Evolutionary conservation across 116 monocot genomes (phyloP), one percentile per base, ranked within the genome.

Genomic region (Posidonia oceanica): DNA sequence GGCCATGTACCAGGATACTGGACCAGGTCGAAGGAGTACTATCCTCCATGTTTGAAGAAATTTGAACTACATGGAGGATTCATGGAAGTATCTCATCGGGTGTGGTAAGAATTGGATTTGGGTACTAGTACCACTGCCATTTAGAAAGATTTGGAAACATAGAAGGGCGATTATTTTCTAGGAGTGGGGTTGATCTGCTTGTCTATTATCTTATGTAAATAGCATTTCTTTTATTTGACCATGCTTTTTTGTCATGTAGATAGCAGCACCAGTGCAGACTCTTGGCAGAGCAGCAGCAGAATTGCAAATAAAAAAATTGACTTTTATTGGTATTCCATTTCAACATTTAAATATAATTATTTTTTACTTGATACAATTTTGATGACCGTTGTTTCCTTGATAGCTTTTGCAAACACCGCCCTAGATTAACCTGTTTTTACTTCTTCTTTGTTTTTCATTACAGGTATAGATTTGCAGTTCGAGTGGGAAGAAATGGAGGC

Each of bases 401-500:
- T 42, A 2, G 4, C 18, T 48, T 48, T 7, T 48, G 48, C 48
- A 48, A 48, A 29, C 29, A 1, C 29, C 29, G 1, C 29, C 29
- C 29, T 29, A 29, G 29, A 29, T 29, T 29, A 29, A 29, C 29
- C 29, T 29, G 29, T 29, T 29, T 29, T 29, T 1, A 29, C 29
- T 29, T 29, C 29, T 29, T 0, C 29, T 48, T 48, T 12, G 20
- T 54, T 63, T 52, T 38, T 51, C 15, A 10, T 68, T 69, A 72
- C 66, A 94, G 94, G 94, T 14, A 83, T 94, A 71, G 90, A 90
- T 36, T 81, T 94, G 52, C 87, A 79, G 61, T 94, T 94, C 70
- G 87, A 94, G 48, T 89, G 94, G 94, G 94, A 89, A 75, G 81
- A 89, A 63, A 76, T 79, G 52, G 57, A 85, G 53, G 90, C 90